Percentiles rank a stretch among this genome's conserved stretches.
Evolutionary conservation across 805 yeast species (phyloP).

Genomic region (Saturnispora hagleri): DNA sequence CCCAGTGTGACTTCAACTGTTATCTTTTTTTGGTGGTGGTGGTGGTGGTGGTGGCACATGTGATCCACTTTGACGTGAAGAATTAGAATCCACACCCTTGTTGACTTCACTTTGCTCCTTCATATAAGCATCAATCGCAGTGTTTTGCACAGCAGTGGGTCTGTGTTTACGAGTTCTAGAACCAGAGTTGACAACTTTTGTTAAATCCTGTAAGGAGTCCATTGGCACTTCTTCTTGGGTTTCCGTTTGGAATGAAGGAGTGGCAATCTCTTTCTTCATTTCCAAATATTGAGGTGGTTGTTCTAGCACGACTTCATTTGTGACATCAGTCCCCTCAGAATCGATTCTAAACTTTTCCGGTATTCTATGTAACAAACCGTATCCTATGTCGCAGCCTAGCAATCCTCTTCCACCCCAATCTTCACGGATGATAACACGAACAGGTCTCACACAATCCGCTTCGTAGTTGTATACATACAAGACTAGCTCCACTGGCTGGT

Average conservation of each 20-base stretch:
- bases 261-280: neutral
- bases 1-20: neutral
- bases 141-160: constrained; percentile 12
- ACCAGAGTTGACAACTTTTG: neutral
- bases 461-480: constrained; percentile 82
- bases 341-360: constrained; percentile 49
- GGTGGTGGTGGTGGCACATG: constrained; percentile 8
- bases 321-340: neutral
- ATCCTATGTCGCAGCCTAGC: constrained; percentile 91
- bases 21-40: neutral
- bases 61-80: neutral
- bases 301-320: neutral
- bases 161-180: constrained; percentile 5
- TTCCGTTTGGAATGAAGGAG: constrained; percentile 1
- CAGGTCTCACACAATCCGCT: constrained; percentile 73
- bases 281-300: constrained; percentile 5
- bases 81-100: constrained; percentile 28
- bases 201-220: neutral
- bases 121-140: constrained; percentile 31
- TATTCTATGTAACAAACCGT: constrained; percentile 67
- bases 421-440: constrained; percentile 58
- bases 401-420: constrained; percentile 78
- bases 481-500: constrained; percentile 25
- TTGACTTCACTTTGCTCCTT: constrained; percentile 34
- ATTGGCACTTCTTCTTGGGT: neutral